phyloP scores from a whole-genome alignment of 2,329 filamentous ascomycete species.

The Westerdykella sp. region DNA sequence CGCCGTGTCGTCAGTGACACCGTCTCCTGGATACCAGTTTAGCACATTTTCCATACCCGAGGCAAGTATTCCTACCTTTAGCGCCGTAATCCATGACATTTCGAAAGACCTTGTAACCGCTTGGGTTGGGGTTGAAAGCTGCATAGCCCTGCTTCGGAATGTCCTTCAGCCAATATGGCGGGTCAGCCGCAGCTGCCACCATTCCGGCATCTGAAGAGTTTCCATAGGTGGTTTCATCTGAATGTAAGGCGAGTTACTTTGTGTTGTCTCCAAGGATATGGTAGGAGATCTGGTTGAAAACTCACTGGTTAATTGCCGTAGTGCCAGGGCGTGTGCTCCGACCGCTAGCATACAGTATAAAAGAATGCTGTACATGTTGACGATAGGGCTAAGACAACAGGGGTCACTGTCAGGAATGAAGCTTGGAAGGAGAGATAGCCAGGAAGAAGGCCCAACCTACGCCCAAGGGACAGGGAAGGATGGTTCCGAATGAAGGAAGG shows the following conservation, averaged over 20 bases:
- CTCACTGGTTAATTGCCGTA: slow-evolving; percentile 8
- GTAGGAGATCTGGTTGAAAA: not conserved
- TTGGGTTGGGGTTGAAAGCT: slow-evolving; percentile 36
- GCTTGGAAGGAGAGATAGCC: slow-evolving; percentile 1
- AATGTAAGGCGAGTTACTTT: not conserved
- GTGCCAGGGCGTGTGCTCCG: slow-evolving; percentile 16
- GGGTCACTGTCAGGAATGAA: not conserved
- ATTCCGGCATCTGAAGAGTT: not conserved
- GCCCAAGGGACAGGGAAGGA: not conserved
- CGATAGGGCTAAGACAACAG: slow-evolving; percentile 1
- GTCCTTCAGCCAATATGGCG: slow-evolving; percentile 39
- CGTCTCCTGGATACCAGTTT: slow-evolving; percentile 22
- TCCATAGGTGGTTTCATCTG: not conserved
- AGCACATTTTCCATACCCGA: not conserved
- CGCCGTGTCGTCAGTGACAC: slow-evolving; percentile 44
- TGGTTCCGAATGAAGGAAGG: not conserved
- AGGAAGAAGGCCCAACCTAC: slow-evolving; percentile 15
- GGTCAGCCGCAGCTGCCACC: slow-evolving; percentile 2
- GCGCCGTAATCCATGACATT: slow-evolving; percentile 44
- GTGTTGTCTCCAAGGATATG: not conserved
- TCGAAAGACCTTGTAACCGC: slow-evolving; percentile 39
- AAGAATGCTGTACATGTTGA: slow-evolving; percentile 21
- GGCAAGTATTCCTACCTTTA: slow-evolving; percentile 22
- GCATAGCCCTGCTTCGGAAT: slow-evolving; percentile 40
- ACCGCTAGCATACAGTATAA: slow-evolving; percentile 27